Percentiles rank a stretch among this genome's conserved stretches.
phyloP scores from a whole-genome alignment of 2,329 filamentous ascomycete genomes.

The Hypoxylon rubiginosum region DNA sequence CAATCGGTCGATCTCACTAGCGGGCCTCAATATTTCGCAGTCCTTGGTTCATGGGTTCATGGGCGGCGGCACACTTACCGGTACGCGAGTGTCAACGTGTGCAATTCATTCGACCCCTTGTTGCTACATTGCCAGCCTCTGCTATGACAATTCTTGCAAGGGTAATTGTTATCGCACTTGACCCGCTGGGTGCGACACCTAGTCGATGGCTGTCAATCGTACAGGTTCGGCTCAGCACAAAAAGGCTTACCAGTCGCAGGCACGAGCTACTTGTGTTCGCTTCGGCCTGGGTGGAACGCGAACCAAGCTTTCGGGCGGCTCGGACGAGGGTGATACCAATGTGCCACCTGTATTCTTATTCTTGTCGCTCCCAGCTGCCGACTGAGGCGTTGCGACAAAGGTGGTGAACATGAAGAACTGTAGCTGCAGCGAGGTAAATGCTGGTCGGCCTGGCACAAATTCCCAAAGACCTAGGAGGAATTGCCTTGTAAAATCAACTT shows the following conservation, averaged over 20 bases:
- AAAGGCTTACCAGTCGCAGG: conserved; percentile 54
- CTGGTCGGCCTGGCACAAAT: too few relatives aligned
- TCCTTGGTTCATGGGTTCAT: not conserved
- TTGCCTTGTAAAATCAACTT: too few relatives aligned
- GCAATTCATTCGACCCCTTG: conserved; percentile 50
- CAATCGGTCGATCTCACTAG: conserved; percentile 55
- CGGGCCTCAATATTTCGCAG: conserved; percentile 11
- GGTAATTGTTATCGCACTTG: conserved; percentile 57
- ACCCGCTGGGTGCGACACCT: conserved; percentile 58
- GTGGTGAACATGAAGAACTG: conserved; percentile 31
- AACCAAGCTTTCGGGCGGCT: conserved; percentile 12
- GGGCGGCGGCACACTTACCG: conserved; percentile 38
- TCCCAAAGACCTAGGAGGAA: too few relatives aligned
- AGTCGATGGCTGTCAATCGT: too few relatives aligned
- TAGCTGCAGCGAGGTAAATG: too few relatives aligned
- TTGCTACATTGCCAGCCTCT: conserved; percentile 55
- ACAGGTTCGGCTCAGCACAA: too few relatives aligned
- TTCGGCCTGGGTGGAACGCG: conserved; percentile 41
- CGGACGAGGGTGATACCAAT: conserved; percentile 31
- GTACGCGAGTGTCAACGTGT: conserved; percentile 49
- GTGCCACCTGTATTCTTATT: too few relatives aligned
- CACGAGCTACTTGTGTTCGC: conserved; percentile 45
- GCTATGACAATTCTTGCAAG: conserved; percentile 57
- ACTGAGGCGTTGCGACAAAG: conserved; percentile 20
- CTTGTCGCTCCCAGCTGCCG: conserved; percentile 21